These are phyloP conservation scores for Solanum neorickii DNA, from an alignment of 257 asterid genomes.

Conservation along the genomic window DNA sequence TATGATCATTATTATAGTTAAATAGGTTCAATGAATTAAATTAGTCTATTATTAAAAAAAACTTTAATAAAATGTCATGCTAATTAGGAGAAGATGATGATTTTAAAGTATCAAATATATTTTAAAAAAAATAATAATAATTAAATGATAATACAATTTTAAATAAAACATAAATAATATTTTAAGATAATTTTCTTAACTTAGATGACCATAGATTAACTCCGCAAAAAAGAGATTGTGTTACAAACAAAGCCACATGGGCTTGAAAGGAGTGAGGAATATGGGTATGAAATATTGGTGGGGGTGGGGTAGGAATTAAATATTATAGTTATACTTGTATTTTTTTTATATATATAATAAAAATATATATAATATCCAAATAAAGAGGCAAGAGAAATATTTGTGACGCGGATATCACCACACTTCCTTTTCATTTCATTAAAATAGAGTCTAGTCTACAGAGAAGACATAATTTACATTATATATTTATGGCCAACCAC, in stretches of 20 bases:
- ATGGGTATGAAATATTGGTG: neutral
- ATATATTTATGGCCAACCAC: constrained; percentile 1
- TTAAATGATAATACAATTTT: no score
- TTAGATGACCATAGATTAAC: accelerated
- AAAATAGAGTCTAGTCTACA: neutral
- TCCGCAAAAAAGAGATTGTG: neutral
- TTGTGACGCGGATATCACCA: constrained; percentile 23
- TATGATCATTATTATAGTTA: no score
- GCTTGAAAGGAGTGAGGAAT: constrained; percentile 12
- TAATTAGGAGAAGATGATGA: no score
- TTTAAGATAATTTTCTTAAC: no score
- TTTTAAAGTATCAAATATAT: no score
- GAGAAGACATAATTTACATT: neutral
- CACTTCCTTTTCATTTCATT: constrained; percentile 6
- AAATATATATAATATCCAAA: neutral
- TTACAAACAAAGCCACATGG: constrained; percentile 12
- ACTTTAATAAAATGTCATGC: no score
- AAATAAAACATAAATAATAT: no score
- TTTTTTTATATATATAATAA: neutral
- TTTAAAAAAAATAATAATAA: accelerated
- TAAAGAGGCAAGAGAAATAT: neutral
- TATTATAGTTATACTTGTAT: neutral
- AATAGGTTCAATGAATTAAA: no score
- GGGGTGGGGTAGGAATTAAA: neutral
- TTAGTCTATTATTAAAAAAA: no score